These are phyloP conservation scores for Saccharomycopsis lassenensis DNA, from an alignment of 805 yeast genomes.

Conservation along the genomic window DNA sequence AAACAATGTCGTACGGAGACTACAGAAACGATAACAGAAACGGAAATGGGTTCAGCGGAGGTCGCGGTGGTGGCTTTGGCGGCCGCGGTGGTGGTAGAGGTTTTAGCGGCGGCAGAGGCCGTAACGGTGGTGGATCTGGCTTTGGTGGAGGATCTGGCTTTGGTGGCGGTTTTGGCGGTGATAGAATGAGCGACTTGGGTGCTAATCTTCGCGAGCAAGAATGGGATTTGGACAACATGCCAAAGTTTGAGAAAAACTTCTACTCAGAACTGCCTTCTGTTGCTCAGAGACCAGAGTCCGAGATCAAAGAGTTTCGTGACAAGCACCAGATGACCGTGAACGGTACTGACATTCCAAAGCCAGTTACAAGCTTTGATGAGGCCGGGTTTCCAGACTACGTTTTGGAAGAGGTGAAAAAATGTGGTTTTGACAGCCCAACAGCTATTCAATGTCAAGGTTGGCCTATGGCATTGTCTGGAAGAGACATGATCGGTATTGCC, in stretches of 20 bases:
- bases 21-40: too few relatives aligned
- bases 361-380: constrained; percentile 86
- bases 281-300: constrained; percentile 60
- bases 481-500: constrained; percentile 98
- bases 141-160: constrained; percentile 29
- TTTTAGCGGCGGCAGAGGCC: constrained; percentile 31
- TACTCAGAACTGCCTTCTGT: constrained; percentile 80
- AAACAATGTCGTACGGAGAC: constrained; percentile 13
- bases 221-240: constrained; percentile 69
- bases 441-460: constrained; percentile 99
- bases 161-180: constrained; percentile 29
- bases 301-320: constrained; percentile 65
- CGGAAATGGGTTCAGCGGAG: constrained; percentile 16
- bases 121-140: constrained; percentile 28
- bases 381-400: constrained; percentile 98
- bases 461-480: constrained; percentile 99
- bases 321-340: constrained; percentile 75
- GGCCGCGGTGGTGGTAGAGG: constrained; percentile 26
- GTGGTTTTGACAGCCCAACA: constrained; percentile 91
- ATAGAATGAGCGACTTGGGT: constrained; percentile 34
- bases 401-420: constrained; percentile 73
- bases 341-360: constrained; percentile 87
- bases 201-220: constrained; percentile 57
- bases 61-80: constrained; percentile 19
- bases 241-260: constrained; percentile 90